These are phyloP conservation scores for Arthrobotrys sinensis DNA, from an alignment of 2,329 filamentous ascomycete genomes.

Conservation along the genomic window DNA sequence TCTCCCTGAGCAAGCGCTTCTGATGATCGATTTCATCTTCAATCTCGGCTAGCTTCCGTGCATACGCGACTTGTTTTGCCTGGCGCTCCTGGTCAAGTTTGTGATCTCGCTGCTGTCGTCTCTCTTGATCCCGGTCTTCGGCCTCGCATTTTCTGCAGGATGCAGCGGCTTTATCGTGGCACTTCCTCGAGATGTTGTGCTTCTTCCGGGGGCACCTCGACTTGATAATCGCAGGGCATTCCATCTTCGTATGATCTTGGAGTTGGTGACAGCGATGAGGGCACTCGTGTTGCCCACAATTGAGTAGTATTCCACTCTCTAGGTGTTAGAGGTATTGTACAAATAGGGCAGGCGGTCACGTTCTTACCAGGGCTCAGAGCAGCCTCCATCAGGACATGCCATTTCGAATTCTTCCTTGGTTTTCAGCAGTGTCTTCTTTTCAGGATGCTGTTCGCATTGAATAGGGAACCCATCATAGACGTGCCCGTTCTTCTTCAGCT, in stretches of 20 bases:
- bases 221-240: slow-evolving; percentile 69
- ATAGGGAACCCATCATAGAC: slow-evolving; percentile 76
- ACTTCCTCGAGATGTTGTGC: slow-evolving; percentile 71
- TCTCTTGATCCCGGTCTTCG: slow-evolving; percentile 70
- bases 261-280: slow-evolving; percentile 76
- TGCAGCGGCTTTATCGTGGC: slow-evolving; percentile 67
- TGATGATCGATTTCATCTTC: slow-evolving; percentile 73
- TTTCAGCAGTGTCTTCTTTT: slow-evolving; percentile 70
- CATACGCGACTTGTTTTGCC: slow-evolving; percentile 70
- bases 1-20: slow-evolving; percentile 69
- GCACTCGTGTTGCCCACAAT: slow-evolving; percentile 76
- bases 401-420: slow-evolving; percentile 74
- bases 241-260: slow-evolving; percentile 73
- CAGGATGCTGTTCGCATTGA: slow-evolving; percentile 75
- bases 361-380: slow-evolving; percentile 75
- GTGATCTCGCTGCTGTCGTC: slow-evolving; percentile 70
- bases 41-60: slow-evolving; percentile 69
- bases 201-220: slow-evolving; percentile 70
- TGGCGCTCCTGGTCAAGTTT: slow-evolving; percentile 72
- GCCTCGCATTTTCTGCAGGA: slow-evolving; percentile 72
- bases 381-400: slow-evolving; percentile 80
- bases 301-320: slow-evolving; percentile 70
- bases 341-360: slow-evolving; percentile 5
- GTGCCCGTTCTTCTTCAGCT: slow-evolving; percentile 71
- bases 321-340: slow-evolving; percentile 29